Percentiles rank a stretch among this genome's conserved stretches.
Evolutionary conservation across 768 basidiomycete species (phyloP).

Genomic region (Termitomyces sp.): DNA sequence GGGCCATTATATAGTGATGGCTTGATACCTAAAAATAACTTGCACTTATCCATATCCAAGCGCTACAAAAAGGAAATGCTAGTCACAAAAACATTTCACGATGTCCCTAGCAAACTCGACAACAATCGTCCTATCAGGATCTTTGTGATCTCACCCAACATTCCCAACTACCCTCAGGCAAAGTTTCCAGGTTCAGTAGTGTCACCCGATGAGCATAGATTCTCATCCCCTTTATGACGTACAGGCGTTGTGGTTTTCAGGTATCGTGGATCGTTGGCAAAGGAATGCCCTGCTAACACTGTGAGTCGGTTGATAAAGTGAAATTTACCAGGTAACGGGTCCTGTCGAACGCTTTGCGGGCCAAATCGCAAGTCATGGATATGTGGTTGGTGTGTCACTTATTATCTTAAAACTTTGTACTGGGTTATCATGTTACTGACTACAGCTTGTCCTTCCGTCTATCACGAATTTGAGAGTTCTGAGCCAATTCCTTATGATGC

Average conservation of each 20-base stretch:
- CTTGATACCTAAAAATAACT: neutral
- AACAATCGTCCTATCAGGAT: constrained; percentile 66
- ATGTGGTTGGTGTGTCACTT: constrained; percentile 59
- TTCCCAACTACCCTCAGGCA: constrained; percentile 82
- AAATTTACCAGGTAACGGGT: constrained; percentile 96
- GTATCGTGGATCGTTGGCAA: constrained; percentile 24
- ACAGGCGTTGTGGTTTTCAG: constrained; percentile 83
- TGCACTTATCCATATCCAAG: constrained; percentile 5
- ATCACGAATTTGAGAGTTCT: constrained; percentile 90
- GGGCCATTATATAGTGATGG: neutral
- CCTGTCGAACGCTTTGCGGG: constrained; percentile 92
- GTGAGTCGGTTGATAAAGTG: constrained; percentile 36
- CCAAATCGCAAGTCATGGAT: constrained; percentile 85
- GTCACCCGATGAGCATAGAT: neutral
- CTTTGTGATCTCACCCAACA: constrained; percentile 73
- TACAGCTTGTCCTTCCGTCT: constrained; percentile 75
- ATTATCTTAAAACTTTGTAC: neutral
- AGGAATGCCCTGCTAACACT: neutral
- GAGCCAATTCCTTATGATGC: constrained; percentile 85
- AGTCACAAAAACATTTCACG: constrained; percentile 72
- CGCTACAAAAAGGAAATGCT: constrained; percentile 50
- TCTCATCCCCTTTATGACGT: neutral
- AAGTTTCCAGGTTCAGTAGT: constrained; percentile 71
- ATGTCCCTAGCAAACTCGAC: constrained; percentile 65
- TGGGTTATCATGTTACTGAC: neutral